A percentile compares a stretch with the other conserved stretches of the same genome.
Conservation (phyloP, 2,329 filamentous ascomycete species). For the Monilinia laxa region DNA sequence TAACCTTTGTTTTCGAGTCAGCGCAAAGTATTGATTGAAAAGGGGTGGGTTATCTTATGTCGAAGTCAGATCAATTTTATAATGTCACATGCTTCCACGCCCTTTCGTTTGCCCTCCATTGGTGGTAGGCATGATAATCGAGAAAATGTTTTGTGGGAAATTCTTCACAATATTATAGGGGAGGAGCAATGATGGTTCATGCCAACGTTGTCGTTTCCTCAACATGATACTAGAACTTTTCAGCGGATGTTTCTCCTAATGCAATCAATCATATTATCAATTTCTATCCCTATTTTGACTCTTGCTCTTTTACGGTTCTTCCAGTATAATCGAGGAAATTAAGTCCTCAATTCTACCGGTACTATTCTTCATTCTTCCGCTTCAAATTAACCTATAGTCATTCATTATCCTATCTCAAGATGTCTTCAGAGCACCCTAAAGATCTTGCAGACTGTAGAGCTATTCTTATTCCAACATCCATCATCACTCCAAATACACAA, state of each 20-base stretch:
- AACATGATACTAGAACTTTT: background rate
- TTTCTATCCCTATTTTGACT: too few species aligned
- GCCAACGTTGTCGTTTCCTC: background rate
- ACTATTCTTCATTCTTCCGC: background rate
- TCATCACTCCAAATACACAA: background rate
- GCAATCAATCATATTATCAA: too few species aligned
- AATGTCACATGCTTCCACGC: background rate
- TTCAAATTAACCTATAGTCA: background rate
- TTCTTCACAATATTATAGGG: background rate
- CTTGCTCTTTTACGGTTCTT: background rate
- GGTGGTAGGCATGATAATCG: background rate
- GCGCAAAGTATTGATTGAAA: background rate
- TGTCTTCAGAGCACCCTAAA: slow-evolving; percentile 1
- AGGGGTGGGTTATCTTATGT: background rate
- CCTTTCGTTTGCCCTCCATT: background rate
- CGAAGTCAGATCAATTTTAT: background rate
- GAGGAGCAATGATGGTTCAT: background rate
- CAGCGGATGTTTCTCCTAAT: background rate
- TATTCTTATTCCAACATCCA: background rate
- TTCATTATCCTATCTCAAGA: background rate
- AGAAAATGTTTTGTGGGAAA: background rate
- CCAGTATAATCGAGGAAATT: background rate
- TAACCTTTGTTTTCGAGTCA: too few species aligned
- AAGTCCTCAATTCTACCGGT: background rate
- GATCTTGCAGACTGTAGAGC: background rate